A percentile compares a stretch with the other conserved stretches of the same genome.
Evolutionary conservation across 1,284 basidiomycete species (phyloP).

Genomic region (Puccinia horiana): DNA sequence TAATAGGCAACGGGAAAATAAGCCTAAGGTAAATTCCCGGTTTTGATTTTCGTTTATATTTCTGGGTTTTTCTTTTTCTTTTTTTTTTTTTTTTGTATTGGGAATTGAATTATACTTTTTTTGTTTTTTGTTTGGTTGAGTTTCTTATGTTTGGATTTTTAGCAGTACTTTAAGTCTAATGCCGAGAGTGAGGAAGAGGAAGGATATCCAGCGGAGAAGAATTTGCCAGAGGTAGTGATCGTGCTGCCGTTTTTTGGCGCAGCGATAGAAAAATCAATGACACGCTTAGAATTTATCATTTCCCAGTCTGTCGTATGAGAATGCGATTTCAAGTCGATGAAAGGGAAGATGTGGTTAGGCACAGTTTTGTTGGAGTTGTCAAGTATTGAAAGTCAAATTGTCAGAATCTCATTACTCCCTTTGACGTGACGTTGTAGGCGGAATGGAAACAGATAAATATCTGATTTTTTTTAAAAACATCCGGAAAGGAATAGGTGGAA

Average conservation of each 20-base stretch:
- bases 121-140: background rate
- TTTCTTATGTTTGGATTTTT: background rate
- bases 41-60: no score
- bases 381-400: background rate
- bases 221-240: constrained; percentile 11
- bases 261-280: background rate
- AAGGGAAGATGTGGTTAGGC: background rate
- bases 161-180: constrained; percentile 42
- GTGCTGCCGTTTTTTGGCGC: background rate
- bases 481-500: background rate
- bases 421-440: background rate
- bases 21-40: no score
- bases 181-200: constrained; percentile 39
- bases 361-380: background rate
- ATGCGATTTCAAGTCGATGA: background rate
- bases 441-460: background rate
- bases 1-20: no score
- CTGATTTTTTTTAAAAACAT: background rate
- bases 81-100: background rate
- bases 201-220: constrained; percentile 33
- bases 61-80: background rate
- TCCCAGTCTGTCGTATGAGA: background rate
- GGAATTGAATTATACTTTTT: background rate
- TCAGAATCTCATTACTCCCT: background rate
- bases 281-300: constrained; percentile 4